phyloP scores from a whole-genome alignment of 2,329 filamentous ascomycete species.

The Colletotrichum liaoningense region DNA sequence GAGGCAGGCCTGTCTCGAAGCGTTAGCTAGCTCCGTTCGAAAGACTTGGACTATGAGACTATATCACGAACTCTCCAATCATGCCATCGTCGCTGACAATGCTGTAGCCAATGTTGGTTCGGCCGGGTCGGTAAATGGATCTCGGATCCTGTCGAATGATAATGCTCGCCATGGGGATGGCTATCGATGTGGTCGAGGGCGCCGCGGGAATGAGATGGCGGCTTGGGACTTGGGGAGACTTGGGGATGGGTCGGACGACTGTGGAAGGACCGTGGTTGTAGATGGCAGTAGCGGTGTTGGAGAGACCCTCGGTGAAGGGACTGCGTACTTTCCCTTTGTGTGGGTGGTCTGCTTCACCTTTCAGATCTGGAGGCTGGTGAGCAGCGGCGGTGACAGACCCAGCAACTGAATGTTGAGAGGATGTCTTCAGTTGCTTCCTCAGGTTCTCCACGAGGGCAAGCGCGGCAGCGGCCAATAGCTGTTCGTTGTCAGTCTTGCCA shows the following conservation, averaged over 20 bases:
- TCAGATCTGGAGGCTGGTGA: too few relatives aligned
- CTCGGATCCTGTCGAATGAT: conserved; percentile 6
- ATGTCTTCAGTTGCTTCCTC: too few relatives aligned
- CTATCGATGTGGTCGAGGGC: neutral
- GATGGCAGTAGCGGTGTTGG: neutral
- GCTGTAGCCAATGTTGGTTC: neutral
- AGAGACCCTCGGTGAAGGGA: neutral
- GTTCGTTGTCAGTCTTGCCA: too few relatives aligned
- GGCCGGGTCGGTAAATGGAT: neutral
- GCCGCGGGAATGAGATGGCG: neutral
- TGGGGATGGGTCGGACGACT: neutral
- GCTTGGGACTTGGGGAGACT: neutral
- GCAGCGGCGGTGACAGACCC: too few relatives aligned
- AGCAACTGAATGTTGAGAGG: too few relatives aligned
- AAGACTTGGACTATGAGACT: too few relatives aligned
- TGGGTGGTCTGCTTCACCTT: neutral
- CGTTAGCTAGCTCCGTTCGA: neutral
- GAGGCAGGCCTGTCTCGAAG: neutral
- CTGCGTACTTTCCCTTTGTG: neutral
- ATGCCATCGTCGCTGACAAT: neutral
- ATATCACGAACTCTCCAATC: neutral
- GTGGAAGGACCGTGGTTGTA: neutral
- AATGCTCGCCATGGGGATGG: neutral
- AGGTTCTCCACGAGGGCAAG: too few relatives aligned
- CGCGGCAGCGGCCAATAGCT: too few relatives aligned